phyloP scores from a whole-genome alignment of 495 filamentous ascomycete species.

The Aspergillus indologenus region DNA sequence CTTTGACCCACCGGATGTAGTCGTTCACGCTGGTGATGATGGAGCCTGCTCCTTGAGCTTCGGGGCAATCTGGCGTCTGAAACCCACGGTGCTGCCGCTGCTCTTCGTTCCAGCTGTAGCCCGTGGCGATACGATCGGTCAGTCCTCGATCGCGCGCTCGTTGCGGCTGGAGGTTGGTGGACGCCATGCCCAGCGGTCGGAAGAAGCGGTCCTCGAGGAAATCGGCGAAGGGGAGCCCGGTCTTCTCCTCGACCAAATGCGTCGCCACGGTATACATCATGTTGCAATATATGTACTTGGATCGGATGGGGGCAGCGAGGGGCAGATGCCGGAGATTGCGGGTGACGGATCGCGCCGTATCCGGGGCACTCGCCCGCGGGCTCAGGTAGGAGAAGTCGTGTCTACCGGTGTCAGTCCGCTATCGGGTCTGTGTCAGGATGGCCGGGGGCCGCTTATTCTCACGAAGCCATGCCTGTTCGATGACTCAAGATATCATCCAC shows the following conservation, averaged over 20 bases:
- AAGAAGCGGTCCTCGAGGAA: conserved; percentile 40
- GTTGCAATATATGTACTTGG: conserved; percentile 49
- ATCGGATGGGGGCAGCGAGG: conserved; percentile 33
- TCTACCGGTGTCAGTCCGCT: conserved; percentile 7
- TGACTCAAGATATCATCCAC: conserved; percentile 31
- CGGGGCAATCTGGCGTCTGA: conserved; percentile 17
- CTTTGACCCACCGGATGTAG: conserved; percentile 42
- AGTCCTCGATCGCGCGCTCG: not conserved
- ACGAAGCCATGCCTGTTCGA: conserved; percentile 25
- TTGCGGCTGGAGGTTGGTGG: conserved; percentile 30
- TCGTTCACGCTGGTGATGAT: conserved; percentile 45
- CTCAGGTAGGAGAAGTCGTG: conserved; percentile 21
- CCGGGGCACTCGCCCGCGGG: conserved; percentile 11
- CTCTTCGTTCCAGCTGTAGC: conserved; percentile 4
- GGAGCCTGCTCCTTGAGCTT: conserved; percentile 40
- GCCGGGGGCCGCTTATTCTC: too few species aligned
- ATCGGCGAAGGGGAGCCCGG: conserved; percentile 32
- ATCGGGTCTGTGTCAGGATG: too few species aligned
- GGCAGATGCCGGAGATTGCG: conserved; percentile 39
- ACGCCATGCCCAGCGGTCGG: conserved; percentile 35
- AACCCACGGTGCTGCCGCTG: conserved; percentile 9
- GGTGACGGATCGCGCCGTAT: conserved; percentile 23
- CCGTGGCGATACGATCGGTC: not conserved
- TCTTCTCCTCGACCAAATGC: conserved; percentile 43
- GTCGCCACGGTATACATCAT: conserved; percentile 43